These are phyloP conservation scores for Phytophthora capsici DNA, from an alignment of 352 stramenopile genomes.

Conservation along the genomic window DNA sequence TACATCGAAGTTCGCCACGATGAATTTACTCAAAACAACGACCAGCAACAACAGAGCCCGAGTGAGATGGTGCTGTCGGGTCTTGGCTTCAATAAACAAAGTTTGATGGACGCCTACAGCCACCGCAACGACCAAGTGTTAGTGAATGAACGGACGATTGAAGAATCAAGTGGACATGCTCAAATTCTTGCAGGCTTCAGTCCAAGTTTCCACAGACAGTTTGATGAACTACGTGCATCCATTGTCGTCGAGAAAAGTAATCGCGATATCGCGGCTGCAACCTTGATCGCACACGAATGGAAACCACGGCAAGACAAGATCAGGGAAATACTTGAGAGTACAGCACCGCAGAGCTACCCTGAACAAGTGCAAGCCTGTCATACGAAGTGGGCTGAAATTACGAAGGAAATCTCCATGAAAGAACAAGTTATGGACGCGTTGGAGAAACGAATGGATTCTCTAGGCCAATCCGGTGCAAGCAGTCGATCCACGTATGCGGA, in stretches of 20 bases:
- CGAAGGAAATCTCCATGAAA: constrained; percentile 17
- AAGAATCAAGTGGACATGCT: constrained; percentile 32
- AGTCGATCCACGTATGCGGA: constrained; percentile 34
- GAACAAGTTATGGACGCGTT: constrained; percentile 22
- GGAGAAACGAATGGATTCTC: constrained; percentile 29
- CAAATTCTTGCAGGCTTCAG: constrained; percentile 33
- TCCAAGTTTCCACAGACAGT: constrained; percentile 43
- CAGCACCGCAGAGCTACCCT: not conserved
- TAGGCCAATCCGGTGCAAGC: constrained; percentile 8
- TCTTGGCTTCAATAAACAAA: constrained; percentile 17
- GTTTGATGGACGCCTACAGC: constrained; percentile 39
- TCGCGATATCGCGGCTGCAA: constrained; percentile 50
- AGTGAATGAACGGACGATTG: constrained; percentile 49
- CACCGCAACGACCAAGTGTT: constrained; percentile 48
- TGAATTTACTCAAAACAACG: not conserved
- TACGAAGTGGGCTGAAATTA: constrained; percentile 28
- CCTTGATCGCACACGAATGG: constrained; percentile 42
- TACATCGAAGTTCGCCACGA: not conserved
- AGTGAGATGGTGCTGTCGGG: constrained; percentile 5
- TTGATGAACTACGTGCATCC: constrained; percentile 41
- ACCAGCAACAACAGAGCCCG: constrained; percentile 1
- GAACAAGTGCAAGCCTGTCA: constrained; percentile 27
- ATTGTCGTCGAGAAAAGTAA: constrained; percentile 45
- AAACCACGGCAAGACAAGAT: constrained; percentile 20
- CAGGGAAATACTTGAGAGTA: constrained; percentile 18